Evolutionary conservation across 2,329 filamentous ascomycete species (phyloP).

Genomic region (Lachnellula occidentalis): DNA sequence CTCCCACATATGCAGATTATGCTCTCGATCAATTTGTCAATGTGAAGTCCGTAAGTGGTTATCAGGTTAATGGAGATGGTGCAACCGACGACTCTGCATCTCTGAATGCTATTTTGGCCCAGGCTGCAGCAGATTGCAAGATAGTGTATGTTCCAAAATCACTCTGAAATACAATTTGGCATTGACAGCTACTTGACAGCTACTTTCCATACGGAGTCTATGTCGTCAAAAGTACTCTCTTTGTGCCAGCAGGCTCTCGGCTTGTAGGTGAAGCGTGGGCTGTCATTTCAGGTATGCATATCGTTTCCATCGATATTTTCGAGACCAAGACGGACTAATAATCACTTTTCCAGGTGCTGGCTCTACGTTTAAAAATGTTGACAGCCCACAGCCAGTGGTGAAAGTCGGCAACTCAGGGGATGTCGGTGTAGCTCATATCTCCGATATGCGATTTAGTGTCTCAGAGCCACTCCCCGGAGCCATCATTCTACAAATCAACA

Average conservation of each 20-base stretch:
- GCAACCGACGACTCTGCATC: conserved; percentile 32
- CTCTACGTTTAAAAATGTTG: conserved; percentile 36
- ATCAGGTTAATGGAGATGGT: conserved; percentile 7
- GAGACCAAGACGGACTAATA: no score
- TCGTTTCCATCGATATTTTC: no score
- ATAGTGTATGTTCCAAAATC: conserved; percentile 16
- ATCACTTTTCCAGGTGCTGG: conserved; percentile 40
- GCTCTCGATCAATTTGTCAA: conserved; percentile 1
- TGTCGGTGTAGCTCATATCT: conserved; percentile 43
- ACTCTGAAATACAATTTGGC: conserved; percentile 18
- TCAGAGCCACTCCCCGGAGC: conserved; percentile 37
- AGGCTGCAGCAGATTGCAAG: conserved; percentile 32
- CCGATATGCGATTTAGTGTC: conserved; percentile 47
- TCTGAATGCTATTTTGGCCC: conserved; percentile 50
- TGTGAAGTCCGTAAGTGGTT: conserved; percentile 1
- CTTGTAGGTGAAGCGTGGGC: conserved; percentile 52
- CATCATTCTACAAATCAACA: conserved; percentile 15
- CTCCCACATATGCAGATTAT: conserved; percentile 1
- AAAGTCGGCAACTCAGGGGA: conserved; percentile 45
- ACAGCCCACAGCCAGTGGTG: conserved; percentile 42
- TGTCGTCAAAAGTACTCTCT: conserved; percentile 40
- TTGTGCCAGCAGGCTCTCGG: conserved; percentile 41
- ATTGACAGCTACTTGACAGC: no score
- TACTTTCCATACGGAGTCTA: conserved; percentile 39
- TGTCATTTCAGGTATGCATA: conserved; percentile 17